phyloP scores from a whole-genome alignment of 805 yeast species.

The Lachancea dasiensis region DNA sequence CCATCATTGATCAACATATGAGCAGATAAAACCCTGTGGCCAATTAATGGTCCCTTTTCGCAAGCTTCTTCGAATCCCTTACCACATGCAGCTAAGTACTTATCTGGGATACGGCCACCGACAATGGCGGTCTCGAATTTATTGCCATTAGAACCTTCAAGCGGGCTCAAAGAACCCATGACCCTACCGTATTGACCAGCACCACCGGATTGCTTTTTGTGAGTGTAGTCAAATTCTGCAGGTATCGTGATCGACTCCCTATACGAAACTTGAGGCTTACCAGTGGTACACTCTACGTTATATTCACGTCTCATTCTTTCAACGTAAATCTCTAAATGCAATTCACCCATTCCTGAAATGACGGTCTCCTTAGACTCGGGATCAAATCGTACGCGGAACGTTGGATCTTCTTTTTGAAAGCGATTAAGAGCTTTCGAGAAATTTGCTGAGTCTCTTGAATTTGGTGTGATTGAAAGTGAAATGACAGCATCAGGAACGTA shows the following conservation, averaged over 20 bases:
- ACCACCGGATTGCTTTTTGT: conserved; percentile 98
- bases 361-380: conserved; percentile 87
- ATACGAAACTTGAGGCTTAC: conserved; percentile 97
- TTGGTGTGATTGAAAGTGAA: conserved; percentile 84
- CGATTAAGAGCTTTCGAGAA: conserved; percentile 96
- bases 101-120: conserved; percentile 96
- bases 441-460: conserved; percentile 76
- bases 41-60: conserved; percentile 94
- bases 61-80: conserved; percentile 93
- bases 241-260: conserved; percentile 81
- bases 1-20: conserved; percentile 95
- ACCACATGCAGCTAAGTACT: conserved; percentile 86
- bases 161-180: conserved; percentile 69
- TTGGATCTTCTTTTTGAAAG: conserved; percentile 98
- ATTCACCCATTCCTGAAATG: conserved; percentile 95
- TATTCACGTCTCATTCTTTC: conserved; percentile 98
- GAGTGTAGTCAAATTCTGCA: conserved; percentile 83
- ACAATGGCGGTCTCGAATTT: conserved; percentile 80
- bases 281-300: conserved; percentile 90
- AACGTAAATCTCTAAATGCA: conserved; percentile 94
- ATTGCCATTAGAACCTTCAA: conserved; percentile 47
- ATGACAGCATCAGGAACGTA: conserved; percentile 98
- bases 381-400: conserved; percentile 89
- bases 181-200: conserved; percentile 99
- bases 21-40: conserved; percentile 89